Conservation (phyloP, 352 stramenopile genomes). For the Globisporangium uncinulatum region DNA sequence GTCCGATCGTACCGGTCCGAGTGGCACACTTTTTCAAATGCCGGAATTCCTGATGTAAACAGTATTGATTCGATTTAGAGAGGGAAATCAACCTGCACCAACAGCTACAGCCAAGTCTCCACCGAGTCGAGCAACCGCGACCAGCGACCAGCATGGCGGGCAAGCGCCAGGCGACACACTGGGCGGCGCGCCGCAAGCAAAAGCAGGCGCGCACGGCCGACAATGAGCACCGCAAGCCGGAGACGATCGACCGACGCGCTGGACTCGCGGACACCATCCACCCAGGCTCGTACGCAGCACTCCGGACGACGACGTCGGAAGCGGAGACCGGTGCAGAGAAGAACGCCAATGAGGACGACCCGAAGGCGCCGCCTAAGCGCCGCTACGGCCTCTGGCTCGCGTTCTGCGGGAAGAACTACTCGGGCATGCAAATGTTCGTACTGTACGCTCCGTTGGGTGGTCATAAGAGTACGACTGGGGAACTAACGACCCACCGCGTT, state of each 20-base stretch:
- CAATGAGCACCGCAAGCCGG: conserved; percentile 8
- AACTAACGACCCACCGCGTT: too few relatives aligned
- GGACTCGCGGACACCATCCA: conserved; percentile 61
- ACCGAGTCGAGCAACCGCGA: background rate
- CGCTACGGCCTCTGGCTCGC: conserved; percentile 81
- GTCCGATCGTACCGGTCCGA: background rate
- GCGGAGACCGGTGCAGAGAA: conserved; percentile 1
- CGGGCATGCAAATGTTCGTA: conserved; percentile 83
- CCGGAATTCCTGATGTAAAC: background rate
- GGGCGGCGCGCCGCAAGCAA: conserved; percentile 67
- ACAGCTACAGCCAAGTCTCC: background rate
- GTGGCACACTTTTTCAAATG: background rate
- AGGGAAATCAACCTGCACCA: background rate
- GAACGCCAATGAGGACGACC: background rate
- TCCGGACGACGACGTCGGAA: conserved; percentile 14
- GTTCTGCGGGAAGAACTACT: conserved; percentile 88
- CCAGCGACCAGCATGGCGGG: conserved; percentile 15
- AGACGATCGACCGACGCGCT: conserved; percentile 39
- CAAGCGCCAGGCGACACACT: conserved; percentile 69
- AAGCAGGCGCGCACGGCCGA: conserved; percentile 47
- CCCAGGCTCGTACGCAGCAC: conserved; percentile 72
- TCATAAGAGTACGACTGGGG: background rate
- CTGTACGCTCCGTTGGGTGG: background rate
- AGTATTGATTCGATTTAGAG: background rate
- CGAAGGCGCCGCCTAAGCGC: conserved; percentile 31